A percentile compares a stretch with the other conserved stretches of the same genome.
These are phyloP conservation scores for Daldinia sp. DNA, from an alignment of 2,329 filamentous ascomycete genomes.

Conservation along the genomic window DNA sequence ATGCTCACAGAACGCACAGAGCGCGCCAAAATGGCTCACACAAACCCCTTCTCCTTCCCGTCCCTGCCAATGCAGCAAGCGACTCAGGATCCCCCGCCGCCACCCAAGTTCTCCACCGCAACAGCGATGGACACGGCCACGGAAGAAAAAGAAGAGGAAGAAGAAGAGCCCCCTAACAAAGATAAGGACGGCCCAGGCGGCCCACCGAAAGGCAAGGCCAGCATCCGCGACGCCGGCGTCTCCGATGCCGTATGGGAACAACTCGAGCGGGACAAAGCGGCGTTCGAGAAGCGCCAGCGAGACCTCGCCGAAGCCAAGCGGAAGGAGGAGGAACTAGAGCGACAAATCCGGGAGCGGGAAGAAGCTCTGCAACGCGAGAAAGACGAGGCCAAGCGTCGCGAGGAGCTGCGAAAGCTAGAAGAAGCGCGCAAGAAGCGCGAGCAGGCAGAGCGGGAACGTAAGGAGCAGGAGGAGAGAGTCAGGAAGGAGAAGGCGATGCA, in stretches of 20 bases:
- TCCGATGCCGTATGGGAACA: constrained; percentile 68
- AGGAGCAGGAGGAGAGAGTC: constrained; percentile 49
- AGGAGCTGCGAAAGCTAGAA: constrained; percentile 31
- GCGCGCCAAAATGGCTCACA: not conserved
- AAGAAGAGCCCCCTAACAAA: constrained; percentile 2
- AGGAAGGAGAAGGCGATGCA: constrained; percentile 53
- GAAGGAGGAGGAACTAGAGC: constrained; percentile 30
- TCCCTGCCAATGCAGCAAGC: not conserved
- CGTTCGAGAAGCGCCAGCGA: constrained; percentile 48
- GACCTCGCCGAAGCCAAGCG: constrained; percentile 46
- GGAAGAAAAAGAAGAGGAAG: constrained; percentile 17
- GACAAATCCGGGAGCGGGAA: constrained; percentile 37
- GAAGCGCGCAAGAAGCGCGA: constrained; percentile 11
- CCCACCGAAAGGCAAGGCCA: not conserved
- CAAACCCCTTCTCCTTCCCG: not conserved
- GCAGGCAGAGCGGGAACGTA: constrained; percentile 19
- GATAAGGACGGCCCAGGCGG: constrained; percentile 19
- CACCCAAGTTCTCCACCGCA: constrained; percentile 10
- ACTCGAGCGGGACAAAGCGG: constrained; percentile 59
- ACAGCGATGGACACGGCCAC: not conserved
- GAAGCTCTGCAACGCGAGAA: constrained; percentile 49
- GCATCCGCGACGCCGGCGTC: constrained; percentile 63
- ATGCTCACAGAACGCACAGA: constrained; percentile 30
- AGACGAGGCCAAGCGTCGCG: constrained; percentile 44
- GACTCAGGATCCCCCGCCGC: constrained; percentile 14